Conservation (phyloP, 2,329 filamentous ascomycete species). For the Colletotrichum lini region DNA sequence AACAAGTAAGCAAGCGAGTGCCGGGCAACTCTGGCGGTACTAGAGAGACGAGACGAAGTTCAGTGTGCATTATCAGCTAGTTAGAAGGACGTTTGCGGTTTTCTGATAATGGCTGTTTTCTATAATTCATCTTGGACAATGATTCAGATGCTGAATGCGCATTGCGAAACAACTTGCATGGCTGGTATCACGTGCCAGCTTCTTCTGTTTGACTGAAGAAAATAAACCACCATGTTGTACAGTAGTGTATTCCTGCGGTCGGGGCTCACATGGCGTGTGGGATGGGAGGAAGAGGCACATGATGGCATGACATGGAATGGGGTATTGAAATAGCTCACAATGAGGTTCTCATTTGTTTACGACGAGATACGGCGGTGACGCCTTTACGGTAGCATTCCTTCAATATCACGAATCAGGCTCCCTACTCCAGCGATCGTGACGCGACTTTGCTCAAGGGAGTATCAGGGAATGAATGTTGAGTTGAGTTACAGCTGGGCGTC, state of each 20-base stretch:
- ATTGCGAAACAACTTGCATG: not conserved
- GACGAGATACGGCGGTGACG: not conserved
- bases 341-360: conserved; percentile 1
- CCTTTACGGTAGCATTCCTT: conserved; percentile 13
- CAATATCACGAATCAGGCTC: conserved; percentile 12
- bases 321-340: conserved; percentile 9
- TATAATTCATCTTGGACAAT: not conserved
- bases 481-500: not conserved
- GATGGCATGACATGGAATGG: not conserved
- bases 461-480: not conserved
- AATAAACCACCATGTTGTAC: conserved; percentile 18
- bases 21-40: no score
- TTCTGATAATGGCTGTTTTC: not conserved
- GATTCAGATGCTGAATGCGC: not conserved
- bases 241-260: not conserved
- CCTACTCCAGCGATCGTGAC: not conserved
- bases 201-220: not conserved
- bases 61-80: not conserved
- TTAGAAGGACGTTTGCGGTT: not conserved
- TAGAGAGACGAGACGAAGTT: not conserved
- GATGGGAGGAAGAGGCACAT: not conserved
- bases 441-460: not conserved
- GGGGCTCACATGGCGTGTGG: not conserved
- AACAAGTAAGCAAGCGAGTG: conserved; percentile 62
- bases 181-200: not conserved